These are phyloP conservation scores for Mortierella sp. DNA, from an alignment of 371 early-diverging fungal genomes.

Conservation along the genomic window DNA sequence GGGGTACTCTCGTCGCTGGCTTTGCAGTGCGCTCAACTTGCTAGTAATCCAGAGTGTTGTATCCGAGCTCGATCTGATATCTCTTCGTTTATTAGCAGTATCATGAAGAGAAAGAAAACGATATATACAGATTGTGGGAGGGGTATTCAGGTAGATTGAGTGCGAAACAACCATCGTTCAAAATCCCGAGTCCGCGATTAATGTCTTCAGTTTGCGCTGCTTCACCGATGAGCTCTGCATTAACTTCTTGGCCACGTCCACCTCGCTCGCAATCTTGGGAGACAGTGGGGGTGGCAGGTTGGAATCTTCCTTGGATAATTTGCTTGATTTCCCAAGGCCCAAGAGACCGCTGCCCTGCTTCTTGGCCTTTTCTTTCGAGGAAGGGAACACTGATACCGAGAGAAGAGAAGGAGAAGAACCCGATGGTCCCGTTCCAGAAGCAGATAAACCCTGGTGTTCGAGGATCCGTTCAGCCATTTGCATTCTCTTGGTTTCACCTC, in stretches of 20 bases:
- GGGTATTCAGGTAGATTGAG: slow-evolving; percentile 2
- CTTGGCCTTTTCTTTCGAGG: slow-evolving; percentile 8
- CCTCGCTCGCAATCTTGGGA: slow-evolving; percentile 20
- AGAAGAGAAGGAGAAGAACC: slow-evolving; percentile 10
- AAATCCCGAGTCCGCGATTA: slow-evolving; percentile 45
- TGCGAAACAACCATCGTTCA: slow-evolving; percentile 1
- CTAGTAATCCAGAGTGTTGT: no score
- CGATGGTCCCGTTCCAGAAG: slow-evolving; percentile 5
- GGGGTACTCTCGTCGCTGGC: no score
- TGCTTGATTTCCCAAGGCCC: slow-evolving; percentile 30
- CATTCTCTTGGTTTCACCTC: slow-evolving; percentile 49
- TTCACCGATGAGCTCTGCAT: slow-evolving; percentile 35
- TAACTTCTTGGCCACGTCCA: slow-evolving; percentile 43
- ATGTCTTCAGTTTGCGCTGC: slow-evolving; percentile 44
- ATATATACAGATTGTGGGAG: slow-evolving; percentile 14
- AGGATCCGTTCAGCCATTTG: slow-evolving; percentile 50
- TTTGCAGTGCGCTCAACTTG: no score
- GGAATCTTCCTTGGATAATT: slow-evolving; percentile 17
- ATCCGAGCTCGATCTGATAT: no score
- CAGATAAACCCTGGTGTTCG: slow-evolving; percentile 29
- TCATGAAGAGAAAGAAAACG: no score
- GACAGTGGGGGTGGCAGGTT: not conserved
- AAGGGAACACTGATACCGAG: not conserved
- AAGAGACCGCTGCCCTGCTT: slow-evolving; percentile 32
- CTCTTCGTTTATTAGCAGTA: no score